Base-by-base conservation (phyloP, 495 filamentous ascomycete genomes). In the Alectoria sarmentosa region DNA sequence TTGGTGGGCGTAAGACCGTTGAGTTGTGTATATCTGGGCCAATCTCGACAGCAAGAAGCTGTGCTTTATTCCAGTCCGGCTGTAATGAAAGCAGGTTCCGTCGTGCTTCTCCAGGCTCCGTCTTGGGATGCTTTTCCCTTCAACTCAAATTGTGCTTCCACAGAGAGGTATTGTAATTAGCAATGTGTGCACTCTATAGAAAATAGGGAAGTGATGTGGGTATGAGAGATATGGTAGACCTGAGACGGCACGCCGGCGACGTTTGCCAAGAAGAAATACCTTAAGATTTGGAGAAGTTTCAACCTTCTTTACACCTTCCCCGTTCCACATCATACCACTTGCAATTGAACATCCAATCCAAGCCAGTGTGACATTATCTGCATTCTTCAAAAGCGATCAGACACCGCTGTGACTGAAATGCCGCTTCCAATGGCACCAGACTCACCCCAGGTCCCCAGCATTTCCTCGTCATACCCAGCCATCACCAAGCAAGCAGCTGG, bases 401-500 rank as follows among this genome's bases (percentile, higher is more conserved):
- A 23, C 15, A 6, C 23, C 39, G 14, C 26, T 23, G 23, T 21
- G 4, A 28, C 36, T 14, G 30, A 1, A 11, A 71, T 71, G 69
- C 69, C 70, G 49, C 52, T 72, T n/a, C 63, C 59, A 34, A 70
- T 70, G 48, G 63, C 49, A 7, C 28, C 64, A 57, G 60, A 62
- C 38, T 62, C 56, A 17, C 19, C 37, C n/a, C 49, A 60, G n/a
- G 7, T 13, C 19, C 41, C 38, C 2, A 34, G 26, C 14, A 61
- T 58, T 14, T 46, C 64, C 14, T 21, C 56, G 28, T 38, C 34
- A 32, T 98, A 90, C 72, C 94, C 94, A n/a, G 90, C 89, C 34
- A 69, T 76, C 8, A 89, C 86, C 2, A 92, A 88, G 69, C 82
- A 84, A 63, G 82, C 82, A 26, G 79, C 83, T 15, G 86, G 88